Base-by-base conservation (phyloP, 495 filamentous ascomycete species). In the Penicillium taxi region DNA sequence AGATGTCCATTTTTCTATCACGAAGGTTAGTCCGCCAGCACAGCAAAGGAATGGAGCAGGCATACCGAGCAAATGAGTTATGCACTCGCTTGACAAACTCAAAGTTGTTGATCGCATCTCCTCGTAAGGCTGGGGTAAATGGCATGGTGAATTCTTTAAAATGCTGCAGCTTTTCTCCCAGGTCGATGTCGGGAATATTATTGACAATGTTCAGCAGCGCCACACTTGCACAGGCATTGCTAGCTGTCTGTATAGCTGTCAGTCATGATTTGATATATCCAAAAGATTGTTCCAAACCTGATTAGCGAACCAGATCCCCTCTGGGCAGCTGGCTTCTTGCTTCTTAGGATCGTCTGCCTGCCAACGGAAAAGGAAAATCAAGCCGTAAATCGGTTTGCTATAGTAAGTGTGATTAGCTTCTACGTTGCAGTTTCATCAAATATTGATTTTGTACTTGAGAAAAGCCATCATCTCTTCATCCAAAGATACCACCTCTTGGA, bases 151-250 rank as follows among this genome's bases (percentile, higher is more conserved):
- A 78, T 1, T 79, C 61, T 47, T 82, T 87, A 56, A 96, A 91
- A 21, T 66, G 53, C 14, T 63, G 52, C 2, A 96, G 70, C 45
- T 78, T 67, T 11, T 75, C 60, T 4, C 86, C 86, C 4, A 95
- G 64, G 9, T 73, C 59, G 7, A 87, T 61, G 26, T 59, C 55
- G 25, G 70, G 62, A 14, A 81, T 69, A 50, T 96, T 98, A 72
- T 93, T 89, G 48, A 95, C 69, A 36, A 94, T 91, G 37, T 96
- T 96, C 16, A 95, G 61, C 32, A 96, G 58, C 3, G 91, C 90
- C 13, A 94, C 75, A 18, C 84, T 89, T 11, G 86, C 90, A 58
- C 91, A 98, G 9, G 85, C 78, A 62, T 91, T 91, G 18, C 73
- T 67, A 2, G 77, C 77, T 0, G 84, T 86, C 83, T 88, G 40